These are phyloP conservation scores for Avena atlantica DNA, from an alignment of 176 grass and related monocot species.

Conservation along the genomic window DNA sequence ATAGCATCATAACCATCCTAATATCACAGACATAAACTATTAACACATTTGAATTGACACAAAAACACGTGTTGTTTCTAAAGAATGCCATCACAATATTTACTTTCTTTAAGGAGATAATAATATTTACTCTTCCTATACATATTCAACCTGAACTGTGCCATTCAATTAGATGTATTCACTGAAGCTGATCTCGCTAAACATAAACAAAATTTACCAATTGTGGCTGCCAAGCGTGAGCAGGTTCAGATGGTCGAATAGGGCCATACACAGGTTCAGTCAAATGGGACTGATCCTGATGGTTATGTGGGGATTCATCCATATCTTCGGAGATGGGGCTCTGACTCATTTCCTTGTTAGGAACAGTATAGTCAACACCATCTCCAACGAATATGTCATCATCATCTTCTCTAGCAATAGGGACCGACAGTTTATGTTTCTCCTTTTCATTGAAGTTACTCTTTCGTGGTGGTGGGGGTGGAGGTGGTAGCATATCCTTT, in stretches of 20 bases:
- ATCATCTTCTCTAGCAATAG: slow-evolving; percentile 64
- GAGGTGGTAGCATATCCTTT: slow-evolving; percentile 65
- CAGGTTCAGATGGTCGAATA: slow-evolving; percentile 72
- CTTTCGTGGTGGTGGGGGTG: slow-evolving; percentile 46
- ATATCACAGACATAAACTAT: slow-evolving; percentile 33
- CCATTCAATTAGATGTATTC: neutral
- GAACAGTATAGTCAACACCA: slow-evolving; percentile 82
- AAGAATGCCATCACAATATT: slow-evolving; percentile 10
- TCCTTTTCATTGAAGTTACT: slow-evolving; percentile 62
- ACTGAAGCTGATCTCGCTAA: slow-evolving; percentile 1
- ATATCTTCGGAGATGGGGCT: slow-evolving; percentile 92
- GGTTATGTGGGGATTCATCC: slow-evolving; percentile 70
- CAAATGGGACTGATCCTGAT: slow-evolving; percentile 83
- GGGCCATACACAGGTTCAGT: slow-evolving; percentile 89
- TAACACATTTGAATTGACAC: slow-evolving; percentile 17
- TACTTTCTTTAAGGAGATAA: neutral
- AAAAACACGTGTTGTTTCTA: neutral
- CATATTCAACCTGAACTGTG: slow-evolving; percentile 22
- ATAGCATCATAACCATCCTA: slow-evolving; percentile 87
- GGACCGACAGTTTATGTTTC: slow-evolving; percentile 40
- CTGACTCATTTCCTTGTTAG: slow-evolving; percentile 79
- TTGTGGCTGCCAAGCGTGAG: slow-evolving; percentile 81
- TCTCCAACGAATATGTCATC: slow-evolving; percentile 95
- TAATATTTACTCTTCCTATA: neutral
- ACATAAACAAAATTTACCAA: slow-evolving; percentile 67